These are phyloP conservation scores for Zasmidium cellare DNA, from an alignment of 2,329 filamentous ascomycete species.

Conservation along the genomic window DNA sequence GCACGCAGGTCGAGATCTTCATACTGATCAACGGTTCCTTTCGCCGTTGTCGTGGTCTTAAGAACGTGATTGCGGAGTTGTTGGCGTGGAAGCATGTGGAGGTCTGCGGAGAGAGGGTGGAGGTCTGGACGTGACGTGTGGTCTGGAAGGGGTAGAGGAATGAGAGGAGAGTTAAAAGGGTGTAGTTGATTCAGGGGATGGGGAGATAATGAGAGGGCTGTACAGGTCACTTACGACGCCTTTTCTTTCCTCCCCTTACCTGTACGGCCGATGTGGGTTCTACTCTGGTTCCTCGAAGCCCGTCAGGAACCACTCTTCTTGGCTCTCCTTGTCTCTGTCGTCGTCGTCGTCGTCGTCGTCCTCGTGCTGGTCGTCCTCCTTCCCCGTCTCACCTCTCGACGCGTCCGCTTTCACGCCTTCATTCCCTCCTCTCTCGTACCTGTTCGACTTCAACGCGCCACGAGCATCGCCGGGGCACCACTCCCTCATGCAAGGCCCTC, in stretches of 20 bases:
- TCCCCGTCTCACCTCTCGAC: background rate
- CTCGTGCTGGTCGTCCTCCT: too few species aligned
- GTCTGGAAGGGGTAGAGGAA: background rate
- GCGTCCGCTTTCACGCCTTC: background rate
- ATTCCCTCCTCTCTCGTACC: background rate
- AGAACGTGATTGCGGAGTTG: too few species aligned
- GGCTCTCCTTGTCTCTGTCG: background rate
- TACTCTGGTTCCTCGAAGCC: conserved; percentile 34
- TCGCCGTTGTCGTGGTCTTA: too few species aligned
- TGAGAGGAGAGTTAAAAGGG: background rate
- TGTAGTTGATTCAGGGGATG: background rate
- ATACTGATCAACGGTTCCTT: too few species aligned
- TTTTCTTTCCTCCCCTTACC: too few species aligned
- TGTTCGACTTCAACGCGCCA: background rate
- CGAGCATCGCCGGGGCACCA: conserved; percentile 26
- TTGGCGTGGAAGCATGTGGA: too few species aligned
- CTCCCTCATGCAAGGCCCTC: conserved; percentile 8
- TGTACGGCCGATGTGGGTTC: background rate
- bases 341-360: background rate
- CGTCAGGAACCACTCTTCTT: conserved; percentile 12
- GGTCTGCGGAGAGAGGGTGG: too few species aligned
- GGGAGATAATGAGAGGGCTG: background rate
- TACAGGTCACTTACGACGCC: background rate
- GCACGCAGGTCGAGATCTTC: too few species aligned
- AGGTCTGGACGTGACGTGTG: background rate